Base-by-base conservation (phyloP, 306 rosid species). In the Purshia tridentata region DNA sequence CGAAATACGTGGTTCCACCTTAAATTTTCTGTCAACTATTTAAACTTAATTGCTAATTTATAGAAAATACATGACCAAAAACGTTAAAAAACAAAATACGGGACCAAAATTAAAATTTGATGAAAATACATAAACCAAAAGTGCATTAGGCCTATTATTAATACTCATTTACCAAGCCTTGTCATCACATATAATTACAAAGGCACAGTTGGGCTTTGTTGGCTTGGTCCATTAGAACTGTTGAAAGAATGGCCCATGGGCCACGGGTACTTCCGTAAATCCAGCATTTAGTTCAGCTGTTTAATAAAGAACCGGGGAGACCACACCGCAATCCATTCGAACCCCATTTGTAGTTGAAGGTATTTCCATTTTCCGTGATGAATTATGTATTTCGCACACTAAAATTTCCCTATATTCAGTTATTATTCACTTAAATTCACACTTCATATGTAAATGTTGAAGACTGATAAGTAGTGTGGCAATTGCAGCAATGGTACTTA, bases 401-500 rank as follows among this genome's bases (percentile, higher is more conserved):
- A 29, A 55, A 20, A 55, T 55, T 55, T 13, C 37, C 60, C 1
- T 55, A 4, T 18, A 18, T 20, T 18, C 9, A 9, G 19, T 19
- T 22, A 55, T 20, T 9, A 20, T 55, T 20, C 2, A 9, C 60
- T 4, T 20, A 55, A 55, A 55, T 9, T 55, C 20, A 20, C 35
- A 55, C 60, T 8, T 13, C 19, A 55, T 55, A 20, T 20, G 14
- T 55, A 55, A 55, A 19, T 20, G 41, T 14, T 47, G 56, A 22
- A 47, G 23, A 9, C 8, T 49, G 63, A 23, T 12, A 16, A 8
- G 3, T 57, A 20, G 63, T 13, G 22, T 45, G 15, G 6, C 16
- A 46, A 10, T 10, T 18, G 51, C 53, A 4, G 66, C 51, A 72
- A 94, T 94, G 97, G 96, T 91, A 67, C 87, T 94, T 73, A 83